Percentiles rank a stretch among this genome's conserved stretches.
Conservation (phyloP, 2,329 filamentous ascomycete genomes). For the Claviceps capensis region DNA sequence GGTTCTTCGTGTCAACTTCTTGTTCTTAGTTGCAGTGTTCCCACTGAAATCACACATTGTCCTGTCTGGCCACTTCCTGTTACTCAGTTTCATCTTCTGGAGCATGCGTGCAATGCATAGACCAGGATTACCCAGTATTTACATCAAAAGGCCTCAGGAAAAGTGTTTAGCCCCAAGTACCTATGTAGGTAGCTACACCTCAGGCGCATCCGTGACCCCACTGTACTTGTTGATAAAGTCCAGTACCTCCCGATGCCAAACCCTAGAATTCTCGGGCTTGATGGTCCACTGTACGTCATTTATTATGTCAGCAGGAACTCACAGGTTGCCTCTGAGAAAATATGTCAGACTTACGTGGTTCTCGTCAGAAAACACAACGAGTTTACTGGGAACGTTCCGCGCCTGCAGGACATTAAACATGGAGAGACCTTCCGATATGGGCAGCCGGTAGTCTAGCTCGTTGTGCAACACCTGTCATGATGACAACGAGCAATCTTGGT, state of each 20-base stretch:
- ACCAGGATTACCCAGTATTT: background rate
- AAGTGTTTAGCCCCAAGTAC: background rate
- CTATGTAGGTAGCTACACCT: background rate
- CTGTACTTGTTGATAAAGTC: conserved; percentile 59
- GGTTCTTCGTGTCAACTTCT: too few species aligned
- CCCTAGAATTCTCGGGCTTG: conserved; percentile 78
- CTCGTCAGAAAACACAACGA: conserved; percentile 70
- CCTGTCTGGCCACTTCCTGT: too few species aligned
- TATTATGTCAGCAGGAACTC: background rate
- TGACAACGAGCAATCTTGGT: background rate
- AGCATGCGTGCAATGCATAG: too few species aligned
- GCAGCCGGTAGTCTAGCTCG: conserved; percentile 77
- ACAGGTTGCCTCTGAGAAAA: background rate
- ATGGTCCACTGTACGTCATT: conserved; percentile 53
- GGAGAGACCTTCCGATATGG: conserved; percentile 70
- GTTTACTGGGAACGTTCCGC: conserved; percentile 58
- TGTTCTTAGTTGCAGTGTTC: too few species aligned
- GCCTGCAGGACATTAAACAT: conserved; percentile 79
- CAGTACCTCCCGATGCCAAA: conserved; percentile 81
- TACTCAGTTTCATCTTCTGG: too few species aligned
- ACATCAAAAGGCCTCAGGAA: background rate
- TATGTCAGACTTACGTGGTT: conserved; percentile 30
- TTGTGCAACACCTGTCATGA: conserved; percentile 55
- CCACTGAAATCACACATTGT: too few species aligned
- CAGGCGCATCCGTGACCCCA: conserved; percentile 21